Conservation (phyloP, 495 filamentous ascomycete species). For the Physcia stellaris region DNA sequence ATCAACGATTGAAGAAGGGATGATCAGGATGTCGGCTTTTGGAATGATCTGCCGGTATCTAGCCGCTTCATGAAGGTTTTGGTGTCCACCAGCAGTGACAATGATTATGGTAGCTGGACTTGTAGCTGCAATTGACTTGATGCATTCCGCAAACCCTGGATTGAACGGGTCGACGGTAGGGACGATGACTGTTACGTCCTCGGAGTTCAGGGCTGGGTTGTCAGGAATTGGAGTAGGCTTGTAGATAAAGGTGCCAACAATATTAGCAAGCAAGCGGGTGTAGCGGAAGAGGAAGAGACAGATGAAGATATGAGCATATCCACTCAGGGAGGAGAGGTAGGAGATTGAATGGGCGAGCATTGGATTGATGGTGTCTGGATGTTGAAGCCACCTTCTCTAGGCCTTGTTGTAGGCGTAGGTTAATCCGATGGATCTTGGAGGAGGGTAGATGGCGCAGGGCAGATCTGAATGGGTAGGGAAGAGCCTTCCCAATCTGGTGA, state of each 20-base stretch:
- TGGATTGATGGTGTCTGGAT: no score
- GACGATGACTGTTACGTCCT: slow-evolving; percentile 3
- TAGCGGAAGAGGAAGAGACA: neutral
- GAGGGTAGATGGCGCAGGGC: no score
- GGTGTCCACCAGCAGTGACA: neutral
- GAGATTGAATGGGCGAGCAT: no score
- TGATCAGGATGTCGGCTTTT: no score
- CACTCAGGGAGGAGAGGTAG: no score
- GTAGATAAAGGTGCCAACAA: neutral
- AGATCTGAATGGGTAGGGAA: no score
- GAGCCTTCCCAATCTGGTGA: no score
- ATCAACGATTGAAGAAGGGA: no score
- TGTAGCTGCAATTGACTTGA: neutral
- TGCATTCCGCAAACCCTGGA: neutral
- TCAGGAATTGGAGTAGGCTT: neutral
- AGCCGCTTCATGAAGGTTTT: neutral
- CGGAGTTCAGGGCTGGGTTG: neutral
- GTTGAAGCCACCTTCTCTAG: no score
- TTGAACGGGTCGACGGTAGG: neutral
- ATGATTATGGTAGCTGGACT: neutral
- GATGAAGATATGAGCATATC: no score
- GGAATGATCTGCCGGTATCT: neutral
- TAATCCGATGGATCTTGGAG: no score
- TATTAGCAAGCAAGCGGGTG: neutral
- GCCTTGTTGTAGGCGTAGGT: no score